phyloP scores from a whole-genome alignment of 2,329 filamentous ascomycete species.

The Bretziella fagacearum region DNA sequence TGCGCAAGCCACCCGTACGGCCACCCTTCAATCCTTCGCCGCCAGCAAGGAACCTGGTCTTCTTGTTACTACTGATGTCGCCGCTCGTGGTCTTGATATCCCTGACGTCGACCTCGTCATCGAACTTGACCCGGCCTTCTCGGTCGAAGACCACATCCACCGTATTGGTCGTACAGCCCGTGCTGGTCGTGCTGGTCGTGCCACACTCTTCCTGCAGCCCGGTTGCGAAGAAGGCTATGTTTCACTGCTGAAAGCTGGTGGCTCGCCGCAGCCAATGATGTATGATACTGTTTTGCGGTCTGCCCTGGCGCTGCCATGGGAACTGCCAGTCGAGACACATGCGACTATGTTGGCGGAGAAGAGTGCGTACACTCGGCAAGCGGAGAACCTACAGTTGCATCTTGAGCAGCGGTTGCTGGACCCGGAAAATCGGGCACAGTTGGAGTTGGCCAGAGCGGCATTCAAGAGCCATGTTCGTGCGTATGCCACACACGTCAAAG shows the following conservation, averaged over 20 bases:
- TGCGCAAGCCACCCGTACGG: slow-evolving; percentile 69
- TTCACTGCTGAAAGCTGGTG: slow-evolving; percentile 41
- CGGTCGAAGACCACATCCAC: slow-evolving; percentile 82
- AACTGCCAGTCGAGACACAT: slow-evolving; percentile 55
- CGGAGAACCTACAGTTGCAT: slow-evolving; percentile 41
- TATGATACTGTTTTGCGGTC: slow-evolving; percentile 45
- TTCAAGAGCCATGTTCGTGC: slow-evolving; percentile 88
- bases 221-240: slow-evolving; percentile 89
- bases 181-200: slow-evolving; percentile 73
- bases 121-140: slow-evolving; percentile 92
- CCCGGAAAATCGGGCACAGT: slow-evolving; percentile 37
- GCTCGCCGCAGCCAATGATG: slow-evolving; percentile 32
- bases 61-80: slow-evolving; percentile 86
- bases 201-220: slow-evolving; percentile 76
- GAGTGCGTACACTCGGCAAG: slow-evolving; percentile 31
- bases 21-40: slow-evolving; percentile 68
- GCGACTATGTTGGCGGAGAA: slow-evolving; percentile 24
- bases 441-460: slow-evolving; percentile 67
- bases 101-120: slow-evolving; percentile 89
- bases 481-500: slow-evolving; percentile 81
- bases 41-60: slow-evolving; percentile 58
- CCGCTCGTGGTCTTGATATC: slow-evolving; percentile 85
- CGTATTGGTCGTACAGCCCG: slow-evolving; percentile 88
- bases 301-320: slow-evolving; percentile 43
- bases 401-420: slow-evolving; percentile 42